Conservation (phyloP, 129 eudicot species). For the Flaveria ramosissima region DNA sequence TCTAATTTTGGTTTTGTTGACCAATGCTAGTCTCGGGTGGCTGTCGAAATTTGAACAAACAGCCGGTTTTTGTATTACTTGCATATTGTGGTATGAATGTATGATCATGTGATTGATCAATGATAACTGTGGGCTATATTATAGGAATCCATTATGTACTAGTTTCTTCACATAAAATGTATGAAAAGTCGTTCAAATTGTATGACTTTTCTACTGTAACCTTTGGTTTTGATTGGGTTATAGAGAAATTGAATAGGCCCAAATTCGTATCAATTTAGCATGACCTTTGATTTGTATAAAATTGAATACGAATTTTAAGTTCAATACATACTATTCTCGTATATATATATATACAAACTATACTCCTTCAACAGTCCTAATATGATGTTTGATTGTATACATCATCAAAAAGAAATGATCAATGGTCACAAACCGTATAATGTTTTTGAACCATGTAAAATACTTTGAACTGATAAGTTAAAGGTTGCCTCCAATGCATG, state of each 20-base stretch:
- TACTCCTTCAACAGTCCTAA: neutral
- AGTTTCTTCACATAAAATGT: neutral
- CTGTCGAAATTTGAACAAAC: neutral
- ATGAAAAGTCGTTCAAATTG: neutral
- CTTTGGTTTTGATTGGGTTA: neutral
- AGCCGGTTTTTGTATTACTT: neutral
- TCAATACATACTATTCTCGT: neutral
- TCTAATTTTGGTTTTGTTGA: neutral
- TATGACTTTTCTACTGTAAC: neutral
- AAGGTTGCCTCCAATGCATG: too few species aligned
- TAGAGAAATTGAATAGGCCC: neutral
- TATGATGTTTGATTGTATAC: neutral
- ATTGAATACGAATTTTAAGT: neutral
- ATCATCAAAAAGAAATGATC: neutral
- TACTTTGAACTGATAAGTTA: too few species aligned
- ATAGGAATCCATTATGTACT: neutral
- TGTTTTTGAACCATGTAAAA: too few species aligned
- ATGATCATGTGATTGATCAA: too few species aligned
- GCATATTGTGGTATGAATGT: too few species aligned
- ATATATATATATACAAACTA: neutral
- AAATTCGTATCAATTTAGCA: neutral
- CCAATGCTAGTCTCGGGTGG: neutral
- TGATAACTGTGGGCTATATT: too few species aligned
- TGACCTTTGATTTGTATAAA: neutral
- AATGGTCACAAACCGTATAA: too few species aligned